These are phyloP conservation scores for Melastoma candidum DNA, from an alignment of 441 rosid genomes.

Conservation along the genomic window DNA sequence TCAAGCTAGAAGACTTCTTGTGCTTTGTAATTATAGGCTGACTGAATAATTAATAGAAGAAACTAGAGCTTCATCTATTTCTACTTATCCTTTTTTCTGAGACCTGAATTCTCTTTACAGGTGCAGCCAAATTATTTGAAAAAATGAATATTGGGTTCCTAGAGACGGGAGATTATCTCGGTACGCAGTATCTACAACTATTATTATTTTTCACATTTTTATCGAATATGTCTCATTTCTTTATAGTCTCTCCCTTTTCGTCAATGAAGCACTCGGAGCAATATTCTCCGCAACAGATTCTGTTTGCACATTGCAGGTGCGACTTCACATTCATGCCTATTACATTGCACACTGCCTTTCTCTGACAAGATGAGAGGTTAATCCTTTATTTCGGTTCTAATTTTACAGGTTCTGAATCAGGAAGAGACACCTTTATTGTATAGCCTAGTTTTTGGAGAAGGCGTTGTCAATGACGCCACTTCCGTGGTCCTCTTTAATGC, in stretches of 20 bases:
- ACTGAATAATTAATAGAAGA: too few relatives aligned
- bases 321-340: not conserved
- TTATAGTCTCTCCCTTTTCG: constrained; percentile 9
- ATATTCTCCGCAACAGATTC: constrained; percentile 70
- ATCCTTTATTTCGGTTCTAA: constrained; percentile 10
- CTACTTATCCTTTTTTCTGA: constrained; percentile 11
- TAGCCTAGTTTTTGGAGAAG: constrained; percentile 65
- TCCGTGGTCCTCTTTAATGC: constrained; percentile 58
- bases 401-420: constrained; percentile 49
- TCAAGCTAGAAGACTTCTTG: too few relatives aligned
- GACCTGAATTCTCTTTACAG: constrained; percentile 27
- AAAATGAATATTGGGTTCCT: constrained; percentile 37
- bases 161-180: constrained; percentile 58
- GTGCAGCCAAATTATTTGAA: constrained; percentile 40
- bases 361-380: constrained; percentile 5
- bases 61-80: too few relatives aligned
- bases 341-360: not conserved
- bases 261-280: constrained; percentile 52
- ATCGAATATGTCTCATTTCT: not conserved
- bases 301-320: constrained; percentile 66
- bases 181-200: constrained; percentile 18
- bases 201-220: not conserved
- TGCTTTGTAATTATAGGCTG: too few relatives aligned
- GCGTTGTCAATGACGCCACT: constrained; percentile 68
- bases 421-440: constrained; percentile 56